Evolutionary conservation across 345 rosid genomes (phyloP).

Genomic region (Gossypium australe): DNA sequence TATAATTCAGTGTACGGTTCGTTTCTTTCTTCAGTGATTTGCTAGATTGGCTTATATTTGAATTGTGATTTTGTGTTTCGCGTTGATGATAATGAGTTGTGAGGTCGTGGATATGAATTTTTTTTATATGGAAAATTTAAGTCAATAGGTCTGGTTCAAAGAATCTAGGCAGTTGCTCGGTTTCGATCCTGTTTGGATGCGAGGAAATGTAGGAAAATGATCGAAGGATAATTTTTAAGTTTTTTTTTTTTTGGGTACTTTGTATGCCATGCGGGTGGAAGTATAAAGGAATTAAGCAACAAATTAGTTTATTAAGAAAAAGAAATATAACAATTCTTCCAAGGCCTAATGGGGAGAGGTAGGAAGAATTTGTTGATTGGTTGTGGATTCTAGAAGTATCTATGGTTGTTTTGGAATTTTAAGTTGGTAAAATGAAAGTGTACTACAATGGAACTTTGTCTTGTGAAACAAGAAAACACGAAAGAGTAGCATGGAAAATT

Average conservation of each 20-base stretch:
- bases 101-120: constrained; percentile 4
- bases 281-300: background rate
- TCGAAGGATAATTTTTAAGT: background rate
- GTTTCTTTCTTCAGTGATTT: background rate
- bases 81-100: background rate
- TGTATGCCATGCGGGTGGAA: background rate
- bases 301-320: background rate
- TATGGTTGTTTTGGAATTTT: background rate
- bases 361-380: background rate
- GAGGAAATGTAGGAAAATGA: background rate
- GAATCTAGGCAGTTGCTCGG: background rate
- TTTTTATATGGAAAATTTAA: background rate
- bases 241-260: background rate
- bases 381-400: background rate
- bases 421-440: background rate
- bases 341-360: background rate
- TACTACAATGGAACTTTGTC: background rate
- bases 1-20: background rate
- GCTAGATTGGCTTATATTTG: background rate
- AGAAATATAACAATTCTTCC: background rate
- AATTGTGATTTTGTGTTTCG: background rate
- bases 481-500: background rate
- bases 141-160: background rate
- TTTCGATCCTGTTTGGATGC: background rate
- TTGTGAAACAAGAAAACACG: background rate